These are phyloP conservation scores for Sphagnum tenellum DNA, from an alignment of 225 moss, liverwort and hornwort genomes.

Conservation along the genomic window DNA sequence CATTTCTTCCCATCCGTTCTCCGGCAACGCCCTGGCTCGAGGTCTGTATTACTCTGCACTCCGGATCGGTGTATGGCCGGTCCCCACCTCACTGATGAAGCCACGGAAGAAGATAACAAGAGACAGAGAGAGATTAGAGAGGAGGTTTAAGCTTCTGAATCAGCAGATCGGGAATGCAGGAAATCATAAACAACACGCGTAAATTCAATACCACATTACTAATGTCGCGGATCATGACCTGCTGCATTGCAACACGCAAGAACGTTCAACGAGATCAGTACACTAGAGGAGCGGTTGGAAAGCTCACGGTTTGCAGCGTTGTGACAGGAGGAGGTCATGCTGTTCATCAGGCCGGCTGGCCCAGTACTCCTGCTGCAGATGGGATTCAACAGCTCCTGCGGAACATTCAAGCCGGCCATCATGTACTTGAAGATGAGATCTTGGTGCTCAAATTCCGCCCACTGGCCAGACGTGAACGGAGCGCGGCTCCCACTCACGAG, in stretches of 20 bases:
- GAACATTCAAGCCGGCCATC: constrained; percentile 94
- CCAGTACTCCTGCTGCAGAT: constrained; percentile 64
- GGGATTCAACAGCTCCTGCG: constrained; percentile 84
- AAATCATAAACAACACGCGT: too few species aligned
- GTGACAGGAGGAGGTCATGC: constrained; percentile 48
- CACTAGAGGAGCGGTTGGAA: not conserved
- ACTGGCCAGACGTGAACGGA: constrained; percentile 87
- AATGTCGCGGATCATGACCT: not conserved
- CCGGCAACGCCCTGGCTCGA: constrained; percentile 91
- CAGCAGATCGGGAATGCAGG: too few species aligned
- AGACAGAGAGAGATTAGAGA: too few species aligned
- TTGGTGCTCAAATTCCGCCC: constrained; percentile 99
- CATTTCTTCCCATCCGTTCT: constrained; percentile 98
- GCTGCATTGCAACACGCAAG: too few species aligned
- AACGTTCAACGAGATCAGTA: too few species aligned
- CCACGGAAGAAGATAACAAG: not conserved
- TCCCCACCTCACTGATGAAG: constrained; percentile 76
- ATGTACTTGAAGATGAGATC: constrained; percentile 98
- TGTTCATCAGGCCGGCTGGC: constrained; percentile 63
- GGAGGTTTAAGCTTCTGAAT: too few species aligned
- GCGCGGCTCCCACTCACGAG: constrained; percentile 63
- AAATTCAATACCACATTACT: too few species aligned
- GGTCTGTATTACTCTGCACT: constrained; percentile 85
- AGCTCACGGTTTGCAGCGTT: constrained; percentile 76
- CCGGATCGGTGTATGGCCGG: constrained; percentile 57